Conservation (phyloP, 1,139 yeast genomes). For the Magnusiomyces paraingens region DNA sequence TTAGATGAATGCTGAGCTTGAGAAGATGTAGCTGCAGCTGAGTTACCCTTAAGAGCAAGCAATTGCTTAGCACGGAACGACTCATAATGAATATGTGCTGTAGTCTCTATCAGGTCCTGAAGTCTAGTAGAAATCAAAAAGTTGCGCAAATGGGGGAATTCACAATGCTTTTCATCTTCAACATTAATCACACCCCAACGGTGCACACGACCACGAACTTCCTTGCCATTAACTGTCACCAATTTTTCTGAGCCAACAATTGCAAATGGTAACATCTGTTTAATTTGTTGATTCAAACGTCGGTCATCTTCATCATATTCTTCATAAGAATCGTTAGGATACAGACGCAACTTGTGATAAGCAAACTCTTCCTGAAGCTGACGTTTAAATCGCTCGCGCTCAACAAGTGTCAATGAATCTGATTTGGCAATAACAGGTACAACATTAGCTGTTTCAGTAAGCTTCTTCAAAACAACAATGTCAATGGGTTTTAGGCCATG, state of each 20-base stretch:
- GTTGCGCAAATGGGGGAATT: slow-evolving; percentile 87
- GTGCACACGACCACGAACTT: slow-evolving; percentile 83
- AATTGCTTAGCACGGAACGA: slow-evolving; percentile 89
- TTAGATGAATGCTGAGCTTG: background rate
- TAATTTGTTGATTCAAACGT: slow-evolving; percentile 39
- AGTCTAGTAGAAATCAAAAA: slow-evolving; percentile 91
- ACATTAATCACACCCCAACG: slow-evolving; percentile 86
- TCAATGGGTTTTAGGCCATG: slow-evolving; percentile 76
- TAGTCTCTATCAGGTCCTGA: slow-evolving; percentile 92
- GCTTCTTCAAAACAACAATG: slow-evolving; percentile 72
- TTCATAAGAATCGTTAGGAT: slow-evolving; percentile 85
- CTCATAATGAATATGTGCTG: slow-evolving; percentile 85
- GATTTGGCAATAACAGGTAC: slow-evolving; percentile 94
- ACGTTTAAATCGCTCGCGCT: slow-evolving; percentile 71
- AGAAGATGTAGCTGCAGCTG: slow-evolving; percentile 27
- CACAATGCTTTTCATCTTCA: slow-evolving; percentile 92
- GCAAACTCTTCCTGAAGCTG: slow-evolving; percentile 66
- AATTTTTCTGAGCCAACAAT: slow-evolving; percentile 87
- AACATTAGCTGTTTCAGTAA: slow-evolving; percentile 87
- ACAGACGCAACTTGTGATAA: slow-evolving; percentile 67
- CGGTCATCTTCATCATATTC: slow-evolving; percentile 54
- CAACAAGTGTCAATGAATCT: slow-evolving; percentile 81
- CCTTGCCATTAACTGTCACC: slow-evolving; percentile 59
- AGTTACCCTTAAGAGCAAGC: slow-evolving; percentile 87
- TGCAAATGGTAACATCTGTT: slow-evolving; percentile 76